Percentiles rank a stretch among this genome's conserved stretches.
Conservation (phyloP, 768 basidiomycete species). For the Kwoniella pini region DNA sequence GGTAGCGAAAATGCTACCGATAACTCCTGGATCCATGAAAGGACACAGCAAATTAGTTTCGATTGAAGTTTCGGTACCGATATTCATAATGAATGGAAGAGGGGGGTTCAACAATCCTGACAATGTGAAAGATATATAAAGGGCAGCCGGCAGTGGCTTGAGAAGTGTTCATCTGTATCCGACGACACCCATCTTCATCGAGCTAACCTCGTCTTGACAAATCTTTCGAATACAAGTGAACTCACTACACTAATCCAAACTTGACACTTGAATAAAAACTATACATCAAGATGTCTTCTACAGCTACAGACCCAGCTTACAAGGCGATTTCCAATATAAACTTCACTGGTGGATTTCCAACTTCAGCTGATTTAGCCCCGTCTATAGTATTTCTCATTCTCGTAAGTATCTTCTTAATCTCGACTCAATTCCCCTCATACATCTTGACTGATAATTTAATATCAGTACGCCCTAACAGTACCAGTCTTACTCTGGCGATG, state of each 20-base stretch:
- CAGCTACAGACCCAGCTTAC: not conserved
- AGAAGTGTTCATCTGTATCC: no score
- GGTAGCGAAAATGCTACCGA: no score
- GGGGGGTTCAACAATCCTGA: not conserved
- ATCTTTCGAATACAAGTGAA: no score
- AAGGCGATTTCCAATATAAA: constrained; percentile 17
- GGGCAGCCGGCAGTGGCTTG: not conserved
- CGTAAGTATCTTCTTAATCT: constrained; percentile 14
- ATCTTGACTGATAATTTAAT: not conserved
- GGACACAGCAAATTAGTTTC: no score
- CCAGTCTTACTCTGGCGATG: constrained; percentile 23
- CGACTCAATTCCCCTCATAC: not conserved
- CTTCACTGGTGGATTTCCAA: constrained; percentile 33
- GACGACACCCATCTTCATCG: no score
- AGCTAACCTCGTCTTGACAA: no score
- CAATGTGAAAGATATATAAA: constrained; percentile 1
- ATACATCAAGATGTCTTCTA: constrained; percentile 14
- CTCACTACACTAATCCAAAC: no score
- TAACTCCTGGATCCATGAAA: no score
- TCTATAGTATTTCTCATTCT: constrained; percentile 28
- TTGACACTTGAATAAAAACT: no score
- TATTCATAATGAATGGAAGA: not conserved
- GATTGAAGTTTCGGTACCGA: not conserved
- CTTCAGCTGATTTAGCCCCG: constrained; percentile 25
- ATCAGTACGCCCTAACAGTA: constrained; percentile 22